Conservation (phyloP, 495 filamentous ascomycete species). For the Pseudevernia furfuracea region DNA sequence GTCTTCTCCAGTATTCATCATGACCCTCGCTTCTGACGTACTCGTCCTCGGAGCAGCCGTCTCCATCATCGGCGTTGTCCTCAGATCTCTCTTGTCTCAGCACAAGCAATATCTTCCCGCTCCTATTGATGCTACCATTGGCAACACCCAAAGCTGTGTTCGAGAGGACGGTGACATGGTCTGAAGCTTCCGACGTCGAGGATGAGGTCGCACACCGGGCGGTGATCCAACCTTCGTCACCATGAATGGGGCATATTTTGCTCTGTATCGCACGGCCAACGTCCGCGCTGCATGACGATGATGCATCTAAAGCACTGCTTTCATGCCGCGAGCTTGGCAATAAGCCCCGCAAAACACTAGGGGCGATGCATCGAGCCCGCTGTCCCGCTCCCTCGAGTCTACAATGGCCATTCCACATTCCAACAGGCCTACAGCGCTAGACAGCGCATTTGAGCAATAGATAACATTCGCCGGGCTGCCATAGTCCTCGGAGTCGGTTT, state of each 20-base stretch:
- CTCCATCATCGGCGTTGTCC: neutral
- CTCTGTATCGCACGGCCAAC: neutral
- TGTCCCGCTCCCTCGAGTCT: neutral
- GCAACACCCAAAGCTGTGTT: neutral
- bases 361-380: neutral
- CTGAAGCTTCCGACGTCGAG: neutral
- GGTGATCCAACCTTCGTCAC: neutral
- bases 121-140: neutral
- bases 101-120: neutral
- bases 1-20: neutral
- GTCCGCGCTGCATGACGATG: neutral
- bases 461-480: neutral
- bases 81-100: neutral
- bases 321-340: neutral
- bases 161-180: slow-evolving; percentile 6
- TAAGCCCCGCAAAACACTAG: neutral
- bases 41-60: slow-evolving; percentile 15
- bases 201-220: neutral
- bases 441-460: neutral
- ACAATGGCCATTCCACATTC: neutral
- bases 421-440: neutral
- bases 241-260: neutral
- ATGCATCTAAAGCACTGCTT: neutral
- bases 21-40: slow-evolving; percentile 12
- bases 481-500: neutral